Percentiles rank a stretch among this genome's conserved stretches.
These are phyloP conservation scores for Musa acuminata DNA, from an alignment of 176 grass and related monocot species.

Conservation along the genomic window DNA sequence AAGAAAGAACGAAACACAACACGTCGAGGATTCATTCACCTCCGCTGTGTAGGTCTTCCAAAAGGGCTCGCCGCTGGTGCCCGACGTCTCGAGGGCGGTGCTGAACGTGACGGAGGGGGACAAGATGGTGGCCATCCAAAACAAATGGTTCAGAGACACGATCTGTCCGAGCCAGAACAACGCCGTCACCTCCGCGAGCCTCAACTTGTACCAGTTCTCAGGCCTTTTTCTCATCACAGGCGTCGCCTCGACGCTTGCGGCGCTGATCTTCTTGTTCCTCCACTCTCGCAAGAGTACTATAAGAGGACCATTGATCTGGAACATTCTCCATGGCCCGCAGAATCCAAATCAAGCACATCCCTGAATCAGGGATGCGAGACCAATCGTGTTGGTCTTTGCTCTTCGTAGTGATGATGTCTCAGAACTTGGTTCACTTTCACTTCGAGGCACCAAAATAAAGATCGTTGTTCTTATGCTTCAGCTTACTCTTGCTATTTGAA, in stretches of 20 bases:
- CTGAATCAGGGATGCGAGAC: too few species aligned
- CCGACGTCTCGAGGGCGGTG: constrained; percentile 41
- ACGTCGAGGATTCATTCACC: background rate
- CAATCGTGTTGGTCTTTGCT: too few species aligned
- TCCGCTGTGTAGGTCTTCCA: constrained; percentile 38
- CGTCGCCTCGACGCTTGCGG: constrained; percentile 25
- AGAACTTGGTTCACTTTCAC: too few species aligned
- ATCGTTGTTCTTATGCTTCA: too few species aligned
- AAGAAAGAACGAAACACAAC: too few species aligned
- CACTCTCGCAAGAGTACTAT: too few species aligned
- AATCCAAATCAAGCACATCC: too few species aligned
- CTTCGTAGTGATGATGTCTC: too few species aligned
- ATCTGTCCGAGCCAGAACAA: background rate
- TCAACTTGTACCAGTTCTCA: constrained; percentile 32
- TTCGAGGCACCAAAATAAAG: too few species aligned
- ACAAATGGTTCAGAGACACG: constrained; percentile 27
- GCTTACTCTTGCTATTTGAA: too few species aligned
- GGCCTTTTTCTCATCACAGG: constrained; percentile 51
- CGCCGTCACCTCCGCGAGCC: constrained; percentile 1
- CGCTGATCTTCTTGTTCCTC: constrained; percentile 34
- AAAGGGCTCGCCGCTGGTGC: constrained; percentile 32
- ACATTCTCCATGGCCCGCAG: too few species aligned
- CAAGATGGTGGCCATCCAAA: constrained; percentile 12
- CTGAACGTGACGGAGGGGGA: constrained; percentile 37
- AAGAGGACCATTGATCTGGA: too few species aligned